Evolutionary conservation across 495 filamentous ascomycete genomes (phyloP).

Genomic region (Cudoniella acicularis): DNA sequence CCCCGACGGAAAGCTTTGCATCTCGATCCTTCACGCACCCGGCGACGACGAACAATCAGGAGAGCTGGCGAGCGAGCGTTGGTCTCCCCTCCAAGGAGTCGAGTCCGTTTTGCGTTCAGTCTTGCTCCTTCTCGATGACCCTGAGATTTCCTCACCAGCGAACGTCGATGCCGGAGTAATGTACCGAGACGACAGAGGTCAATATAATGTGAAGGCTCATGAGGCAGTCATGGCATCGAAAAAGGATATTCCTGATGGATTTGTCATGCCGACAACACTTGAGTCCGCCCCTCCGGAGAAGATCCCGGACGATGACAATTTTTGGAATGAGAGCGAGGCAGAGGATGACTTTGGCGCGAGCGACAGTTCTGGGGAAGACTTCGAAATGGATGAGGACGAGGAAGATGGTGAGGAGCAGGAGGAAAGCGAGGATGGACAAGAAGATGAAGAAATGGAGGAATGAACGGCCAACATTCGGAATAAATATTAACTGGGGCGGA

Average conservation of each 20-base stretch:
- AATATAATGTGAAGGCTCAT: conserved; percentile 66
- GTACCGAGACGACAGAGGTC: conserved; percentile 65
- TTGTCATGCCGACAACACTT: conserved; percentile 75
- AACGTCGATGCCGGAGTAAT: conserved; percentile 92
- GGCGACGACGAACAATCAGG: conserved; percentile 91
- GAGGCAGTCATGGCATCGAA: conserved; percentile 70
- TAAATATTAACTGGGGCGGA: too few species aligned
- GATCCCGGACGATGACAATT: conserved; percentile 67
- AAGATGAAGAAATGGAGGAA: conserved; percentile 19
- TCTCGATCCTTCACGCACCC: conserved; percentile 90
- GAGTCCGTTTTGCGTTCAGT: conserved; percentile 93
- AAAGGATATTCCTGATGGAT: conserved; percentile 74
- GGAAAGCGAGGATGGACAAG: conserved; percentile 17
- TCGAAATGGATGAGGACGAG: conserved; percentile 53
- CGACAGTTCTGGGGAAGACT: conserved; percentile 54
- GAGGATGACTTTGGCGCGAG: conserved; percentile 77
- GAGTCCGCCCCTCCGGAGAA: conserved; percentile 55
- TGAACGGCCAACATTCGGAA: not conserved
- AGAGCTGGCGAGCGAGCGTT: conserved; percentile 82
- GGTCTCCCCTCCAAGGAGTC: conserved; percentile 88
- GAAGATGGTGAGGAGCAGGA: conserved; percentile 41
- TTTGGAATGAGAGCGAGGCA: conserved; percentile 80
- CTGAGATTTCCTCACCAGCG: conserved; percentile 87
- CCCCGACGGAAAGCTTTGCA: conserved; percentile 83
- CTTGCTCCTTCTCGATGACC: conserved; percentile 88